Evolutionary conservation across 371 early-diverging fungal genomes (phyloP).

Genomic region (Circinella minor): DNA sequence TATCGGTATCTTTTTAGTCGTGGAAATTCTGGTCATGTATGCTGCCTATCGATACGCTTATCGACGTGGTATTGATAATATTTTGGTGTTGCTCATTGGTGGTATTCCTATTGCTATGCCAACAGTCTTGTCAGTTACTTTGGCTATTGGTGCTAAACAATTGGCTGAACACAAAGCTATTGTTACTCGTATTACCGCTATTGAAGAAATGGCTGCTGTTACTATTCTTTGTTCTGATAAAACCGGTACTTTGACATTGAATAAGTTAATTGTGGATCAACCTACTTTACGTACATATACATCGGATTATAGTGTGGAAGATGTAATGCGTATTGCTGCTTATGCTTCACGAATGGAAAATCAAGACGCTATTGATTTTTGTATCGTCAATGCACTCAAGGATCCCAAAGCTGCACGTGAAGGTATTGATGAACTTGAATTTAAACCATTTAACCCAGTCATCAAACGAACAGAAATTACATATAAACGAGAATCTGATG

Average conservation of each 20-base stretch:
- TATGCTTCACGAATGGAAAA: slow-evolving; percentile 75
- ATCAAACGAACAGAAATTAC: slow-evolving; percentile 88
- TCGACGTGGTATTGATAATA: slow-evolving; percentile 73
- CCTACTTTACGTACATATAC: slow-evolving; percentile 63
- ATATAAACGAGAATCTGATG: slow-evolving; percentile 63
- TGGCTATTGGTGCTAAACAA: slow-evolving; percentile 93
- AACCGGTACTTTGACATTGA: slow-evolving; percentile 96
- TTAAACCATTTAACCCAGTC: slow-evolving; percentile 89
- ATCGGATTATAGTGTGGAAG: slow-evolving; percentile 54
- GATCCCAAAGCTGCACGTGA: slow-evolving; percentile 62
- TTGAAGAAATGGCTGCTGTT: slow-evolving; percentile 93
- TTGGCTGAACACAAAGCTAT: slow-evolving; percentile 93
- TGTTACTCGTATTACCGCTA: slow-evolving; percentile 84
- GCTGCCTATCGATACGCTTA: slow-evolving; percentile 72
- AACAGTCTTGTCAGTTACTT: slow-evolving; percentile 88
- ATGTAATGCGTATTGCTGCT: slow-evolving; percentile 64
- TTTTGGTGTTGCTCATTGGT: slow-evolving; percentile 78
- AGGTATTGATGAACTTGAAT: slow-evolving; percentile 71
- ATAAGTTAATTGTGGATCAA: slow-evolving; percentile 82
- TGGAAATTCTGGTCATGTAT: slow-evolving; percentile 84
- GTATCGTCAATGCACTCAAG: slow-evolving; percentile 69
- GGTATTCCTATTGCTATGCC: slow-evolving; percentile 85
- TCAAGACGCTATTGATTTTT: slow-evolving; percentile 80
- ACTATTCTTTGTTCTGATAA: slow-evolving; percentile 95
- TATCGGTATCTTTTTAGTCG: slow-evolving; percentile 73